Evolutionary conservation across 176 grass and related monocot genomes (phyloP).

Genomic region (Thinopyrum elongatum): DNA sequence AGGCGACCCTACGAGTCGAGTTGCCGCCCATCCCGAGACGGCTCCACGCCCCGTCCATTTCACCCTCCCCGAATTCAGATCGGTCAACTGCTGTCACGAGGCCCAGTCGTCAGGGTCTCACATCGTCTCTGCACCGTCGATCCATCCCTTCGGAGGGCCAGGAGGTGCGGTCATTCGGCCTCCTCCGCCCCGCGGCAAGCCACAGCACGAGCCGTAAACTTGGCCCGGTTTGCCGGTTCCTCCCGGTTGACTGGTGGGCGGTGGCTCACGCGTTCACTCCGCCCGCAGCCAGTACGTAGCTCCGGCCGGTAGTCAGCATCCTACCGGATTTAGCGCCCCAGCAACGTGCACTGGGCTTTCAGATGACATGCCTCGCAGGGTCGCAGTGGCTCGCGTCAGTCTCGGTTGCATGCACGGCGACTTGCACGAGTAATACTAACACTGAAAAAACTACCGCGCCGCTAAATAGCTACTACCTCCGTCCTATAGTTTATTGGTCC

Average conservation of each 20-base stretch:
- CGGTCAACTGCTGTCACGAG: not conserved
- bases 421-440: not conserved
- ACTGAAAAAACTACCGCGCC: too few species aligned
- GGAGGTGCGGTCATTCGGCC: not conserved
- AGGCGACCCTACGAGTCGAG: slow-evolving; percentile 3
- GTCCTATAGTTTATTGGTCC: too few species aligned
- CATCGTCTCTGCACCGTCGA: slow-evolving; percentile 1
- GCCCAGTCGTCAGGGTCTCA: not conserved
- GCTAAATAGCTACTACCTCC: too few species aligned
- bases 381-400: not conserved
- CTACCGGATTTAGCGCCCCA: not conserved
- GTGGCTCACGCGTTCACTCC: too few species aligned
- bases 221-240: not conserved
- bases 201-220: not conserved
- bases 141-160: not conserved
- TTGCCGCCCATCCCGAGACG: not conserved
- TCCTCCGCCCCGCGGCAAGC: not conserved
- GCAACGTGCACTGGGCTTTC: slow-evolving; percentile 10
- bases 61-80: not conserved
- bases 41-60: not conserved
- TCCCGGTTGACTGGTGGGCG: not conserved
- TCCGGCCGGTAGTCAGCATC: not conserved
- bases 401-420: not conserved
- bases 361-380: not conserved
- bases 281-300: not conserved